Base-by-base conservation (phyloP, 208 protist genomes). In the Herpetomonas tarakana region DNA sequence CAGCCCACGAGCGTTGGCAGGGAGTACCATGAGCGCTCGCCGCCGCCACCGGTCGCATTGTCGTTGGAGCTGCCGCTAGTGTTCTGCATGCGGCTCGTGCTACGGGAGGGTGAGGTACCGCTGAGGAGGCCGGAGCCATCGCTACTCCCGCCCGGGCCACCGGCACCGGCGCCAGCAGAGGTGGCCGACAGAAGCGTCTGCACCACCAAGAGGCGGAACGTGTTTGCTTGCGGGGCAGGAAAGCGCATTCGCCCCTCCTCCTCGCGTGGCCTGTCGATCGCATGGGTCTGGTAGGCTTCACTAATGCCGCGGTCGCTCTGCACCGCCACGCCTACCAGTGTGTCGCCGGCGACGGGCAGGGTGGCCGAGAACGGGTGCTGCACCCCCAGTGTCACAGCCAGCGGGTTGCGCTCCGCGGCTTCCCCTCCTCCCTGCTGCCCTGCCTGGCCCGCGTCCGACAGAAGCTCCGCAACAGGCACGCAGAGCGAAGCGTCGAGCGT, bases 1-100 rank as follows among this genome's bases (percentile, higher is more conserved):
- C 76, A 55, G 19, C 71, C 80, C 39, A 90, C 29, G 24, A 90
- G 58, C 25, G 86, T 93, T 3, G 82, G 82, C 38, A 88, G 69
- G 14, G 70, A 62, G 25, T 75, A 65, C 84, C 84, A 91, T 19
- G 31, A 63, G 14, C 35, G 35, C 35, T 54, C 41, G 35, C 54
- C 39, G 35, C 35, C 35, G 35, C 35, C 35, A 41, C 35, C 14
- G 14, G 35, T 41, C 9, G 9, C 35, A 18, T 14, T 41, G 35
- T 27, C 4, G 46, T 9, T 52, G 46, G 12, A 24, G 46, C 46
- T 18, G n/a, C 46, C 22, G 9, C 18, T 52, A 18, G 18, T 52
- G 46, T 26, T 52, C 46, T 19, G 18, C 46, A 52, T 7, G 46
- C 46, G 46, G n/a, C 46, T 52, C 9, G 12, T 45, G 9, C 21